Conservation (phyloP, 768 basidiomycete genomes). For the Mycena haematopus region DNA sequence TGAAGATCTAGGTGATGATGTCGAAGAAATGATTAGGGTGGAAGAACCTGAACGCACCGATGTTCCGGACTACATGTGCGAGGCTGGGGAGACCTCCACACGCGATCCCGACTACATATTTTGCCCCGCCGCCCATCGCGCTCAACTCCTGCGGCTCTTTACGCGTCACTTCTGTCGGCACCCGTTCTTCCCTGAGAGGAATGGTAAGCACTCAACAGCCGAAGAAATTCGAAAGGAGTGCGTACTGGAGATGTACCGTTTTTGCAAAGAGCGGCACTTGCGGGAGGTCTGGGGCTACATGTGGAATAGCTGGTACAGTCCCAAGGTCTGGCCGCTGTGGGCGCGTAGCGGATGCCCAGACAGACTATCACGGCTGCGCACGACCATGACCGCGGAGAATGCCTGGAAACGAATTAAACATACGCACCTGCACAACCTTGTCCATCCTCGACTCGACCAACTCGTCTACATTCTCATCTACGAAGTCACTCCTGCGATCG, state of each 20-base stretch:
- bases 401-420: constrained; percentile 30
- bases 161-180: neutral
- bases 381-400: constrained; percentile 30
- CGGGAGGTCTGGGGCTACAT: neutral
- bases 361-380: constrained; percentile 12
- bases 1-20: too few relatives aligned
- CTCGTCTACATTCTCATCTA: constrained; percentile 38
- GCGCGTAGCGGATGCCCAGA: constrained; percentile 22
- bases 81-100: neutral
- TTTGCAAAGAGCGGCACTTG: neutral
- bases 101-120: neutral
- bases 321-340: constrained; percentile 31
- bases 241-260: neutral
- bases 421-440: constrained; percentile 26
- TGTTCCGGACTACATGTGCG: neutral
- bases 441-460: constrained; percentile 32
- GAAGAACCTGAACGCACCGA: too few relatives aligned
- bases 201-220: neutral
- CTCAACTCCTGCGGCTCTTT: neutral
- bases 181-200: neutral
- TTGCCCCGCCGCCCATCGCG: neutral
- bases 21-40: too few relatives aligned
- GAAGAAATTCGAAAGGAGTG: neutral
- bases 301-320: constrained; percentile 34
- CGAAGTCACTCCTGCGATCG: constrained; percentile 35